phyloP scores from a whole-genome alignment of 2,329 filamentous ascomycete species.

The Aspergillus sp. region DNA sequence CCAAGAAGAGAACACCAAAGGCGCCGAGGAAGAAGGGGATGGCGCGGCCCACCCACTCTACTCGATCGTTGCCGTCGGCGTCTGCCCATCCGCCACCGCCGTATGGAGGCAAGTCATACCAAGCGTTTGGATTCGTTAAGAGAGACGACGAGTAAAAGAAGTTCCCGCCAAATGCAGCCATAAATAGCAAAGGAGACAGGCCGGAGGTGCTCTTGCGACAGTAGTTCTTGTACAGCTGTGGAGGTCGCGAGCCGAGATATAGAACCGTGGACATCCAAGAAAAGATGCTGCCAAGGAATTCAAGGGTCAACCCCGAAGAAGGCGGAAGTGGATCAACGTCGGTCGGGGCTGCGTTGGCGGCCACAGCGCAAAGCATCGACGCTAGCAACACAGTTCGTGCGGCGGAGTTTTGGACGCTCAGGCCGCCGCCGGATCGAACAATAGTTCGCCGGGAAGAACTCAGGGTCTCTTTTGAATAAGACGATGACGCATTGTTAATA shows the following conservation, averaged over 20 bases:
- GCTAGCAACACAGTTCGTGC: slow-evolving; percentile 46
- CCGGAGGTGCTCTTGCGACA: slow-evolving; percentile 62
- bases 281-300: slow-evolving; percentile 51
- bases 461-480: slow-evolving; percentile 38
- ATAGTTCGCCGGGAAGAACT: slow-evolving; percentile 29
- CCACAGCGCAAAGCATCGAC: slow-evolving; percentile 46
- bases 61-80: slow-evolving; percentile 52
- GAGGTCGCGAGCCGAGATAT: slow-evolving; percentile 61
- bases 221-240: slow-evolving; percentile 67
- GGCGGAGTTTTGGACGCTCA: slow-evolving; percentile 33
- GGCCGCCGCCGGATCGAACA: slow-evolving; percentile 25
- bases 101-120: slow-evolving; percentile 57
- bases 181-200: slow-evolving; percentile 62
- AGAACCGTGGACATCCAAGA: slow-evolving; percentile 58
- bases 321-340: slow-evolving; percentile 11
- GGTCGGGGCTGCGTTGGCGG: slow-evolving; percentile 43
- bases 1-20: slow-evolving; percentile 62
- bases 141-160: slow-evolving; percentile 65
- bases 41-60: slow-evolving; percentile 58
- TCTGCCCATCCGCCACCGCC: slow-evolving; percentile 62
- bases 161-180: slow-evolving; percentile 67
- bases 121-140: slow-evolving; percentile 63
- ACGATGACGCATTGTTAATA: slow-evolving; percentile 23
- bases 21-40: slow-evolving; percentile 66
- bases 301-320: slow-evolving; percentile 32